These are phyloP conservation scores for Tetrahymena thermophila DNA, from an alignment of 73 alveolate species.

Conservation along the genomic window DNA sequence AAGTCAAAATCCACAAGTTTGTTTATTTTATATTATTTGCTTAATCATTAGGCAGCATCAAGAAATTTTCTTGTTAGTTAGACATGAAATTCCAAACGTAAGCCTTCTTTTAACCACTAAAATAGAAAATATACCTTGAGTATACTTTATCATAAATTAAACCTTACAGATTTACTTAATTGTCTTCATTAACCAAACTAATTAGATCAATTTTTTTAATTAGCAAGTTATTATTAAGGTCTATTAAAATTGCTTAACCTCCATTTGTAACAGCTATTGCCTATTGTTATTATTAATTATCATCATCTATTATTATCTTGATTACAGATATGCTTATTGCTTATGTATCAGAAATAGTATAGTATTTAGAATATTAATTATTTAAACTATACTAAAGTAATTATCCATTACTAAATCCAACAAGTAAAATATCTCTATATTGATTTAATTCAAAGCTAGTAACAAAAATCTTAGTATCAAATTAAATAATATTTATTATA, in stretches of 20 bases:
- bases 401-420: background rate
- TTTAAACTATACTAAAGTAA: background rate
- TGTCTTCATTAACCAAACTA: background rate
- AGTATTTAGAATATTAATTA: background rate
- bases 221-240: background rate
- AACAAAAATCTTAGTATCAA: background rate
- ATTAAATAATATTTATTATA: background rate
- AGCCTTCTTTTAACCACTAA: background rate
- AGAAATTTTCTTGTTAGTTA: background rate
- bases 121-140: background rate
- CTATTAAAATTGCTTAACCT: background rate
- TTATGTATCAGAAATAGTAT: background rate
- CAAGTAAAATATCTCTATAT: background rate
- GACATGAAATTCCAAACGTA: background rate
- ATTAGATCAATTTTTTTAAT: background rate
- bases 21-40: background rate
- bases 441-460: background rate
- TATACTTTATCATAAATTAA: background rate
- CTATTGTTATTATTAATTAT: background rate
- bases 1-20: background rate
- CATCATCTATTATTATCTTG: background rate
- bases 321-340: background rate
- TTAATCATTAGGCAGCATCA: background rate
- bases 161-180: background rate
- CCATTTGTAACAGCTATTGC: background rate